Conservation (phyloP, 345 rosid species). For the Acer yangbiense region DNA sequence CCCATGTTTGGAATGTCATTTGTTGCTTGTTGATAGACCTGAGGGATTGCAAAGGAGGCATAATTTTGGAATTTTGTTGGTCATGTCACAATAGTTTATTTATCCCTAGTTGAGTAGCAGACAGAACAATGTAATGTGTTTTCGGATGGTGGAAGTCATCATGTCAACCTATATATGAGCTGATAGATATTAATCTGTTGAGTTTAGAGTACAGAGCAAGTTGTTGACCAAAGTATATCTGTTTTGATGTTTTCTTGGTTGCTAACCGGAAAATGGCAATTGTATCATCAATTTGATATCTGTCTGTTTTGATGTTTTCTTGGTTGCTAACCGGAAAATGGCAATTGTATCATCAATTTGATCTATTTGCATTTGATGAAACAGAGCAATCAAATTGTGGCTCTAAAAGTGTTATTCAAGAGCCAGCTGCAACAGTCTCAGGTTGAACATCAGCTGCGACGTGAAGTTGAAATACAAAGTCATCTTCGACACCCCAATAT, state of each 20-base stretch:
- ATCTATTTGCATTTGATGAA: slow-evolving; percentile 3
- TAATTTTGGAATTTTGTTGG: background rate
- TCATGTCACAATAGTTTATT: background rate
- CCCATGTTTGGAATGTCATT: background rate
- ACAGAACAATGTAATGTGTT: background rate
- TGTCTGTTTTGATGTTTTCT: too few species aligned
- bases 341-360: background rate
- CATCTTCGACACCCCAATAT: slow-evolving; percentile 94
- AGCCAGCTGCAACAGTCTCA: slow-evolving; percentile 94
- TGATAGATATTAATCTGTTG: background rate
- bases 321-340: background rate
- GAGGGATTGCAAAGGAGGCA: background rate
- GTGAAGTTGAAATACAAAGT: slow-evolving; percentile 98
- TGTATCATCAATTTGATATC: background rate
- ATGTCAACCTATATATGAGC: background rate
- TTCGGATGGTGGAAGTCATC: background rate
- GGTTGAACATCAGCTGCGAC: slow-evolving; percentile 93
- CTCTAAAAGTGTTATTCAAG: slow-evolving; percentile 92
- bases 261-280: background rate
- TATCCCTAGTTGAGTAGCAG: background rate
- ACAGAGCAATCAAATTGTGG: slow-evolving; percentile 96
- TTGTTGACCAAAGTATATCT: too few species aligned
- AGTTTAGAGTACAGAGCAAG: too few species aligned
- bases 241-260: background rate
- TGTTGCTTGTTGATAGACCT: background rate